These are phyloP conservation scores for Meyerozyma smithsonii DNA, from an alignment of 1,139 yeast species.

Conservation along the genomic window DNA sequence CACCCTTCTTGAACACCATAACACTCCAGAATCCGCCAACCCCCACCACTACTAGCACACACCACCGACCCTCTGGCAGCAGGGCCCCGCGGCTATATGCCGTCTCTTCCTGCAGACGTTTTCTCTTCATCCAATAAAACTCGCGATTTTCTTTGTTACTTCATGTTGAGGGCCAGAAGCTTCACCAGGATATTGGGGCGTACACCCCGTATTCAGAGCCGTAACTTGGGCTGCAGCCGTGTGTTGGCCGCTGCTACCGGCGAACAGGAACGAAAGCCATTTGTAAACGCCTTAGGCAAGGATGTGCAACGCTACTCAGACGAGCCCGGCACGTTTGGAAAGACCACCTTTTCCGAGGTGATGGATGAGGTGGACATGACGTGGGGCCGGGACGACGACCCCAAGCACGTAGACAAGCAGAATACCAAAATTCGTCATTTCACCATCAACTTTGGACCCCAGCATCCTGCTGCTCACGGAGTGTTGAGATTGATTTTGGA, in stretches of 20 bases:
- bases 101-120: neutral
- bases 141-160: neutral
- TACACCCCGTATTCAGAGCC: neutral
- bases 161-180: conserved; percentile 3
- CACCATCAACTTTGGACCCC: conserved; percentile 89
- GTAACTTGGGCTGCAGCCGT: conserved; percentile 8
- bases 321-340: conserved; percentile 31
- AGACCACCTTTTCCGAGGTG: conserved; percentile 43
- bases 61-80: too few relatives aligned
- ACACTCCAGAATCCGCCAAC: too few relatives aligned
- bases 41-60: too few relatives aligned
- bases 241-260: conserved; percentile 13
- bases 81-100: neutral
- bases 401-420: conserved; percentile 40
- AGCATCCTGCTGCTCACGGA: conserved; percentile 95
- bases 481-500: conserved; percentile 83
- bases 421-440: conserved; percentile 73
- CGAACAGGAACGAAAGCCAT: conserved; percentile 23
- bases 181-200: conserved; percentile 1
- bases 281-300: conserved; percentile 33
- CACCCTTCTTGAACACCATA: too few relatives aligned
- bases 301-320: conserved; percentile 32
- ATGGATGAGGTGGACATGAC: conserved; percentile 46
- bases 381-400: conserved; percentile 44
- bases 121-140: conserved; percentile 1